Evolutionary conservation across 1,284 basidiomycete genomes (phyloP).

Genomic region (Boletus albobrunnescens): DNA sequence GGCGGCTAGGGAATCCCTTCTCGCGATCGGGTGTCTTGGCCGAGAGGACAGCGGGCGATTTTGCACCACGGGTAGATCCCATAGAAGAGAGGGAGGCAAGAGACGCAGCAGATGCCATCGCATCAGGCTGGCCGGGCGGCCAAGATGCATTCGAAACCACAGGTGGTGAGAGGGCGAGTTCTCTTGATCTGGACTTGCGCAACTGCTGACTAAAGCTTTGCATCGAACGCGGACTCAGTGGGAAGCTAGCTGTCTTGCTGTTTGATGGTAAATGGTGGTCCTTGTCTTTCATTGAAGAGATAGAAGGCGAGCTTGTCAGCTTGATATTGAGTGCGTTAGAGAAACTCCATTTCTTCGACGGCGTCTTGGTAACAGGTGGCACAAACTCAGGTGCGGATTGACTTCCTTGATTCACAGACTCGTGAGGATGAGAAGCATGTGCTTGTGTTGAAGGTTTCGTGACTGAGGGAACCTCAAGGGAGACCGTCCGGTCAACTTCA

Average conservation of each 20-base stretch:
- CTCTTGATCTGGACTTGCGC: slow-evolving; percentile 64
- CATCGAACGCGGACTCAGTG: slow-evolving; percentile 61
- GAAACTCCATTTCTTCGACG: slow-evolving; percentile 96
- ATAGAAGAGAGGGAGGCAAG: slow-evolving; percentile 69
- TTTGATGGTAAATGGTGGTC: slow-evolving; percentile 28
- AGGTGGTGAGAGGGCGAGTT: slow-evolving; percentile 47
- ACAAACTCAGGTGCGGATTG: slow-evolving; percentile 43
- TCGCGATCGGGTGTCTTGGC: slow-evolving; percentile 56
- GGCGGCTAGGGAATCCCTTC: slow-evolving; percentile 49
- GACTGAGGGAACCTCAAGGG: slow-evolving; percentile 50
- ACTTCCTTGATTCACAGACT: slow-evolving; percentile 27
- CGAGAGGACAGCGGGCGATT: slow-evolving; percentile 36
- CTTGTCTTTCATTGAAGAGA: slow-evolving; percentile 48
- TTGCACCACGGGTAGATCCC: slow-evolving; percentile 53
- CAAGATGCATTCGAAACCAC: slow-evolving; percentile 48
- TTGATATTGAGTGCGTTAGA: slow-evolving; percentile 85
- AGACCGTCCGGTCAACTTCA: slow-evolving; percentile 43
- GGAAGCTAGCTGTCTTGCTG: slow-evolving; percentile 46
- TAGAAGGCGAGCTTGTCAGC: slow-evolving; percentile 63
- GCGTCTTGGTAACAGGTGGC: slow-evolving; percentile 53
- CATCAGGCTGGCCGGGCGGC: slow-evolving; percentile 66
- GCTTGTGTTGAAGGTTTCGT: slow-evolving; percentile 34
- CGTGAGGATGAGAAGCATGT: slow-evolving; percentile 15
- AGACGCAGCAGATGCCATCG: slow-evolving; percentile 71
- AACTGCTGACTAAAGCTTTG: slow-evolving; percentile 55